Percentiles rank a stretch among this genome's conserved stretches.
Conservation (phyloP, 73 alveolate genomes). For the Paramecium biaurelia region DNA sequence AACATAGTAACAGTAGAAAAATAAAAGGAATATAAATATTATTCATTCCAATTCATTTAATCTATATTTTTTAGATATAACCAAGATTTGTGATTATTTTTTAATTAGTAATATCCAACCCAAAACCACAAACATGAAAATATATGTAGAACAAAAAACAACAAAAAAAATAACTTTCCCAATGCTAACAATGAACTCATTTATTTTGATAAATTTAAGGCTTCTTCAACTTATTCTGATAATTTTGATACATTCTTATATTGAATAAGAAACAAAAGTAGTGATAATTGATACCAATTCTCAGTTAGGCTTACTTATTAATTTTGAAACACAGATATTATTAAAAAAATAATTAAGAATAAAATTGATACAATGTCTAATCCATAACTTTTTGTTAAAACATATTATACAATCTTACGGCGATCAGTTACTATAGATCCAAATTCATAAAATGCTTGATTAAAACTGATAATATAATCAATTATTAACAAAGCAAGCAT, state of each 20-base stretch:
- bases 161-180: neutral
- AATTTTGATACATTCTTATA: neutral
- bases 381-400: neutral
- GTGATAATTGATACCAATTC: neutral
- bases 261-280: neutral
- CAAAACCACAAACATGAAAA: conserved; percentile 57
- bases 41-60: neutral
- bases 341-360: neutral
- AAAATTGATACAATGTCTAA: neutral
- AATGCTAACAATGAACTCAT: conserved; percentile 28
- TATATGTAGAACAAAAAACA: conserved; percentile 33
- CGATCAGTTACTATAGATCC: neutral
- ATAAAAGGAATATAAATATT: conserved; percentile 31
- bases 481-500: neutral
- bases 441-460: neutral
- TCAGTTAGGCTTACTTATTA: neutral
- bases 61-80: too few species aligned
- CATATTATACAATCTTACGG: neutral
- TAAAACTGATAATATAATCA: neutral
- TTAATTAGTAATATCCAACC: neutral
- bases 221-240: conserved; percentile 27
- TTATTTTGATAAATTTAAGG: conserved; percentile 2
- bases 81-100: neutral
- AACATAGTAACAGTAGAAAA: conserved; percentile 60
- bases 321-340: neutral